Conservation (phyloP, 2,329 filamentous ascomycete genomes). For the Penicillium glabrum region DNA sequence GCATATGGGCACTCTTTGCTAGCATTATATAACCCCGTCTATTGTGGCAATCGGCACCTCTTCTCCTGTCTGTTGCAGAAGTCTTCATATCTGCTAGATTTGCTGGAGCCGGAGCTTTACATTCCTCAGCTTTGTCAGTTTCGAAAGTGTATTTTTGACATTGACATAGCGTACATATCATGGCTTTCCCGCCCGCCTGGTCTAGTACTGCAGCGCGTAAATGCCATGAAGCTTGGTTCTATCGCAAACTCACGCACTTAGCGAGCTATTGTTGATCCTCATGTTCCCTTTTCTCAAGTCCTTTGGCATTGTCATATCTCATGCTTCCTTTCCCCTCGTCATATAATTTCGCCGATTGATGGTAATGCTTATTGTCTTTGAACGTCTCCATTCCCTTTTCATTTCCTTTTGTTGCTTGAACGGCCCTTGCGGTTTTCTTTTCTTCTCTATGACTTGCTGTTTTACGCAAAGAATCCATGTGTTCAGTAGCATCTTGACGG, state of each 20-base stretch:
- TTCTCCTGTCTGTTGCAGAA: conserved; percentile 1
- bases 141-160: conserved; percentile 11
- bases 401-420: conserved; percentile 10
- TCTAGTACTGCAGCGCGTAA: conserved; percentile 12
- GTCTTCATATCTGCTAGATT: conserved; percentile 1
- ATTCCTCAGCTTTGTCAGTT: conserved; percentile 18
- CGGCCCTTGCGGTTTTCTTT: not conserved
- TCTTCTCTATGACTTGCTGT: not conserved
- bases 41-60: conserved; percentile 8
- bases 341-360: conserved; percentile 10
- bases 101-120: conserved; percentile 6
- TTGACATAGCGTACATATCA: conserved; percentile 26
- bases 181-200: conserved; percentile 3
- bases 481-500: not conserved
- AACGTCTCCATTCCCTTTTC: conserved; percentile 6
- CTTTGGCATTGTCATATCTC: conserved; percentile 1
- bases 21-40: conserved; percentile 31
- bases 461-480: conserved; percentile 7
- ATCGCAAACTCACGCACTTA: conserved; percentile 12
- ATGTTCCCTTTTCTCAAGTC: not conserved
- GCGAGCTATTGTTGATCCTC: conserved; percentile 9
- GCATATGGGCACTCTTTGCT: conserved; percentile 1
- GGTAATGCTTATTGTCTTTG: conserved; percentile 11
- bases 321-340: conserved; percentile 3
- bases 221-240: conserved; percentile 11